These are phyloP conservation scores for Pseudoperonospora humuli DNA, from an alignment of 352 stramenopile species.

Conservation along the genomic window DNA sequence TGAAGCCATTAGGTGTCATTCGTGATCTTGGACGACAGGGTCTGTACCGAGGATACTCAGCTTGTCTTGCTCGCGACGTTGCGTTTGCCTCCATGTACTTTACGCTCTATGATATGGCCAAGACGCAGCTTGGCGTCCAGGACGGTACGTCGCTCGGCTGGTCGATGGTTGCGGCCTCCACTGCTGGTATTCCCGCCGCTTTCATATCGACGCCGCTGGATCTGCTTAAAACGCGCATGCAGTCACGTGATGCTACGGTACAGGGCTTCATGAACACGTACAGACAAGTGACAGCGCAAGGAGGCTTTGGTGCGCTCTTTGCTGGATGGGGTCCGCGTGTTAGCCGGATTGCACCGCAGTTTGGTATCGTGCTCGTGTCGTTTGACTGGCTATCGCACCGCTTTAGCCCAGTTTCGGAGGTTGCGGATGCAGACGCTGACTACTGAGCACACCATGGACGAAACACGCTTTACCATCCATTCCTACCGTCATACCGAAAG, in stretches of 20 bases:
- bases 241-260: slow-evolving; percentile 44
- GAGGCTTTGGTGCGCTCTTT: slow-evolving; percentile 49
- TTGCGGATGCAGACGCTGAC: slow-evolving; percentile 22
- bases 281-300: slow-evolving; percentile 40
- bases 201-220: slow-evolving; percentile 75
- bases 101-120: slow-evolving; percentile 68
- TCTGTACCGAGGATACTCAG: slow-evolving; percentile 67
- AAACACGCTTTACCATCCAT: neutral
- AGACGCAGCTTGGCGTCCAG: slow-evolving; percentile 52
- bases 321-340: slow-evolving; percentile 63
- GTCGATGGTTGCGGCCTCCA: slow-evolving; percentile 63
- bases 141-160: slow-evolving; percentile 61
- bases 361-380: slow-evolving; percentile 72
- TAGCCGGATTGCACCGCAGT: slow-evolving; percentile 69
- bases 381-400: slow-evolving; percentile 76
- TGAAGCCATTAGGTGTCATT: slow-evolving; percentile 44
- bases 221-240: slow-evolving; percentile 77
- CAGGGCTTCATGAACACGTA: slow-evolving; percentile 45
- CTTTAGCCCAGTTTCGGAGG: slow-evolving; percentile 24
- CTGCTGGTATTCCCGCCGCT: slow-evolving; percentile 60
- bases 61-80: slow-evolving; percentile 61
- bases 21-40: slow-evolving; percentile 53
- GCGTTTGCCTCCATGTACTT: slow-evolving; percentile 77
- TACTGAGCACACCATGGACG: slow-evolving; percentile 13
- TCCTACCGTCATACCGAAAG: slow-evolving; percentile 2